These are phyloP conservation scores for Ogataea neopini DNA, from an alignment of 805 yeast genomes.

Conservation along the genomic window DNA sequence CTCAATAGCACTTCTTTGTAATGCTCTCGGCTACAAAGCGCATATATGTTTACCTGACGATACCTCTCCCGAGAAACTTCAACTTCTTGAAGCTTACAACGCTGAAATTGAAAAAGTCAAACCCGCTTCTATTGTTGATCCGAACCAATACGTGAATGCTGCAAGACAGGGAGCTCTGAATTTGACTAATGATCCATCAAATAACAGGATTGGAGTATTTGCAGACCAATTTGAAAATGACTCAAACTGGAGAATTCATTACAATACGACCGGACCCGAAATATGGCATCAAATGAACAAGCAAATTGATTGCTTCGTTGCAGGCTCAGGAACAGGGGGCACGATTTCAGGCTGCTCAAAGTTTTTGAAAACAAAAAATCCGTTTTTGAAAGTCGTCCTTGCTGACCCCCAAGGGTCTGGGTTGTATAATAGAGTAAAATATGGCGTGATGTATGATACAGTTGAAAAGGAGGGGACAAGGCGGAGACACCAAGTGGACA, in stretches of 20 bases:
- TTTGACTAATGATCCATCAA: slow-evolving; percentile 41
- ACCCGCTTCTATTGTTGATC: slow-evolving; percentile 95
- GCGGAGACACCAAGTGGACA: slow-evolving; percentile 94
- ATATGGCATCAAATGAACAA: slow-evolving; percentile 74
- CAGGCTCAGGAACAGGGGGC: slow-evolving; percentile 97
- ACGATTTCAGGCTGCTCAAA: slow-evolving; percentile 90
- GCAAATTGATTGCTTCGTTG: slow-evolving; percentile 69
- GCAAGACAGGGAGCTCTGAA: slow-evolving; percentile 69
- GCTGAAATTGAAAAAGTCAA: slow-evolving; percentile 83
- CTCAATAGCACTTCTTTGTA: slow-evolving; percentile 85
- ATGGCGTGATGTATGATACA: slow-evolving; percentile 90
- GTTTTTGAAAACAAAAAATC: slow-evolving; percentile 58
- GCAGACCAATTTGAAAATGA: slow-evolving; percentile 97
- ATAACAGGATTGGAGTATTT: slow-evolving; percentile 63
- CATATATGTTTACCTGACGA: slow-evolving; percentile 96
- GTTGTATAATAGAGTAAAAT: slow-evolving; percentile 76
- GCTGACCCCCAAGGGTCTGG: slow-evolving; percentile 99
- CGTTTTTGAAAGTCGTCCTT: slow-evolving; percentile 52
- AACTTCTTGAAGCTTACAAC: slow-evolving; percentile 70
- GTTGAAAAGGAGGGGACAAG: slow-evolving; percentile 92
- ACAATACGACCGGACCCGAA: slow-evolving; percentile 86
- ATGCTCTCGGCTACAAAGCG: slow-evolving; percentile 83
- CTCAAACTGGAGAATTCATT: slow-evolving; percentile 85
- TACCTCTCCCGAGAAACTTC: slow-evolving; percentile 81
- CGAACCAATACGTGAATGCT: slow-evolving; percentile 86